Conservation (phyloP, 495 filamentous ascomycete species). For the Penicillium nucicola region DNA sequence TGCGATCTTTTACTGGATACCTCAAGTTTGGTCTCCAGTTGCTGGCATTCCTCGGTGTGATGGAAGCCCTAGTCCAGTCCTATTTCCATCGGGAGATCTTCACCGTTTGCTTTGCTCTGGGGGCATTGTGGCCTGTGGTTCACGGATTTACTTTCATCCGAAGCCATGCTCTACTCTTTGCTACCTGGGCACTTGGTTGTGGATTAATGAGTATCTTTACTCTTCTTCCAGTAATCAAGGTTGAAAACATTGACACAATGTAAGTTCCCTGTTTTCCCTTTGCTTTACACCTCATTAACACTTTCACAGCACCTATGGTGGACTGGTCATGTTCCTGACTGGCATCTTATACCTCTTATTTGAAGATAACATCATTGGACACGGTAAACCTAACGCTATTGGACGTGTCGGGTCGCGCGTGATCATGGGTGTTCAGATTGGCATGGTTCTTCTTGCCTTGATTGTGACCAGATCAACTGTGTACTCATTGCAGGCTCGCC, state of each 20-base stretch:
- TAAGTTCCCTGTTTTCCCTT: conserved; percentile 40
- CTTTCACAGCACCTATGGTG: conserved; percentile 64
- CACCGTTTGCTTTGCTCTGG: conserved; percentile 73
- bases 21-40: conserved; percentile 56
- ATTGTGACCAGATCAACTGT: conserved; percentile 81
- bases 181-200: conserved; percentile 75
- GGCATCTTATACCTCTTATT: conserved; percentile 80
- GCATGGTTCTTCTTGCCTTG: conserved; percentile 81
- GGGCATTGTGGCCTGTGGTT: conserved; percentile 70
- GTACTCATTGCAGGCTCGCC: conserved; percentile 76
- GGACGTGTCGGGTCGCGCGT: conserved; percentile 45
- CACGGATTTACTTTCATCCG: conserved; percentile 72
- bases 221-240: conserved; percentile 79
- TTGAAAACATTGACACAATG: conserved; percentile 76
- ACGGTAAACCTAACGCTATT: conserved; percentile 23
- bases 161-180: conserved; percentile 58
- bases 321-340: conserved; percentile 71
- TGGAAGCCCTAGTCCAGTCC: conserved; percentile 81
- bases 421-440: conserved; percentile 63
- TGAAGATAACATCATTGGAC: conserved; percentile 63
- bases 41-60: conserved; percentile 63
- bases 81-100: conserved; percentile 91
- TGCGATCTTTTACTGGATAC: conserved; percentile 54
- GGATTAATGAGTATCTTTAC: conserved; percentile 87
- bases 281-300: conserved; percentile 21